Base-by-base conservation (phyloP, 192 early-diverging fungal species). In the Coemansia sp. region DNA sequence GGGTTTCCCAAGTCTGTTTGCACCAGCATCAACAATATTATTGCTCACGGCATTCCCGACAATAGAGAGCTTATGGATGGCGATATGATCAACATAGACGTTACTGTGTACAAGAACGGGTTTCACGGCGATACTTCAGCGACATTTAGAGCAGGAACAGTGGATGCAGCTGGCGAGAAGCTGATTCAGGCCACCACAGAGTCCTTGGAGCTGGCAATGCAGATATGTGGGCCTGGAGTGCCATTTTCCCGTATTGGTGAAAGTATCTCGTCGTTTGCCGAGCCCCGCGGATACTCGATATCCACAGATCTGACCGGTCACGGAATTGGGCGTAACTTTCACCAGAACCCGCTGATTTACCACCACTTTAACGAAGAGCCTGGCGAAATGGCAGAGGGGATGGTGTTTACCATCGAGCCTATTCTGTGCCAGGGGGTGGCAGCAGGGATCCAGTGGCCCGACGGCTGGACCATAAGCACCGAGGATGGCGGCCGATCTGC, bases 331-430 rank as follows among this genome's bases (percentile, higher is more conserved):
- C 80, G 80, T 15, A 74, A 85, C 45, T 95, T 95, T 57, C 93
- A 95, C 71, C 83, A 87, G 61, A 77, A 84, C 44, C 91, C 93
- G 23, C 59, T 90, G 23, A 85, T 95, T 44, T 84, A 84, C 70
- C 91, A 93, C 52, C 87, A 88, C 72, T 49, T 60, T 70, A 93
- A 91, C 61, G 77, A 86, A 20, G 84, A 84, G 46, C 80, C 85
- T 2, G 89, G 84, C 11, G 50, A 60, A 2, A 90, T 96, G 90
- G 65, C 69, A 47, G 64, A 83, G 6, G 88, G 89, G 0, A 94
- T 91, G 87, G 78, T 83, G 15, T 96, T 96, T 57, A 96, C 93
- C 14, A 88, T 96, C 51, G 91, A 96, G 68, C 91, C 91, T 0
- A 86, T 91, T 50, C 72, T 93, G 55, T 89, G 87, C 59, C 91